Evolutionary conservation across 257 asterid genomes (phyloP), one percentile per base, ranked within the genome.

Genomic region (Penstemon davidsonii): DNA sequence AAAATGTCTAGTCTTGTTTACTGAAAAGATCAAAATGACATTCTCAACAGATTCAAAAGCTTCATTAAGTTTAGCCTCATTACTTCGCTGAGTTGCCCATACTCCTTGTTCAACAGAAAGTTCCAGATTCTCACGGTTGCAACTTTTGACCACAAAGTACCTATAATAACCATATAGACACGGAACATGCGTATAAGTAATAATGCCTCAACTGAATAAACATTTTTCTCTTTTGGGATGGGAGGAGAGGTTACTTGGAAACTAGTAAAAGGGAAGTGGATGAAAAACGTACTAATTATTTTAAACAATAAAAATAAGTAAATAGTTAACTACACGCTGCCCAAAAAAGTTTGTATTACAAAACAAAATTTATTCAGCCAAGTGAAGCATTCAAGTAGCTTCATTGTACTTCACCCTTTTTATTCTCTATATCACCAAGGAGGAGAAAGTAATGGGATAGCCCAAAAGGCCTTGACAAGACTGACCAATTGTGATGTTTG

Each of bases 41-140:
- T 93, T 88, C 49, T 88, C 96, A 81, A 86, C 92, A 69, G 97
- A 82, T 70, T 93, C 99, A 78, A 93, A 90, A 78, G 99, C 97
- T 78, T 90, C 99, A 73, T 86, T 93, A 62, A 90, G 97, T 84
- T 93, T 93, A 73, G 96, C 94, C 70, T 93, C 99, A 75, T 93
- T 93, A 92, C 96, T 90, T 77, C 97, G 70, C 76, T 93, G 99
- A 71, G 99, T 93, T 72, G 99, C 99, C 99, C 99, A 90, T 60
- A 90, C 94, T 76, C 99, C 99, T 87, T 93, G 99, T 75, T 93
- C 96, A 56, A 88, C 99, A 53, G 97, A 93, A 71, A 93, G 86
- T 67, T 90, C 97, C 81, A 93, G 84, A 87, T 93, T 93, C 90
- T 93, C 97, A n/a, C 86, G 84, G 78, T 90, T 93, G 91, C 96